Evolutionary conservation across 768 basidiomycete species (phyloP).

Genomic region (Lepiota subincarnata): DNA sequence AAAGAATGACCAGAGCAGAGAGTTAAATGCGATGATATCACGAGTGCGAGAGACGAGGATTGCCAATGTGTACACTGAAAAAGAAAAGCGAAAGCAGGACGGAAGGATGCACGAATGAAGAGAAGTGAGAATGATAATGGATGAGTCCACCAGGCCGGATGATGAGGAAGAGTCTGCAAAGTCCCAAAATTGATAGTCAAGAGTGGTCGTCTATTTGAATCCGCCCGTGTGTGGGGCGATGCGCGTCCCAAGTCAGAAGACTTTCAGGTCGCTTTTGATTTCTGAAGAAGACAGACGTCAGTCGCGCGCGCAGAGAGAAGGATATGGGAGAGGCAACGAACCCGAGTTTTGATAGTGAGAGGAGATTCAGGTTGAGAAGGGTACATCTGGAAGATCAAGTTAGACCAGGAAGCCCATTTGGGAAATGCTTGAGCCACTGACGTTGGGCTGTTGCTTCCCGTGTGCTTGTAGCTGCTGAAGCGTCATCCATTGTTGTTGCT

Average conservation of each 20-base stretch:
- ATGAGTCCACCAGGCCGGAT: neutral
- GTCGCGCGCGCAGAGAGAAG: too few relatives aligned
- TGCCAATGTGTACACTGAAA: slow-evolving; percentile 1
- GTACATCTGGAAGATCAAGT: neutral
- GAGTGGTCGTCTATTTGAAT: neutral
- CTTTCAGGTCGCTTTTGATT: slow-evolving; percentile 9
- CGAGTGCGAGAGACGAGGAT: neutral
- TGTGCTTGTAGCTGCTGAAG: neutral
- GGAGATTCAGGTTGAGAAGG: slow-evolving; percentile 4
- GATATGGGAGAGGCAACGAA: neutral
- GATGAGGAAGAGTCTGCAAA: slow-evolving; percentile 5
- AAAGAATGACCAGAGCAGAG: neutral
- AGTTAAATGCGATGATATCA: slow-evolving; percentile 1
- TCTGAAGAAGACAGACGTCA: neutral
- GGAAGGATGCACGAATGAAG: neutral
- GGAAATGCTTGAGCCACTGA: neutral
- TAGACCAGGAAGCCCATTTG: neutral
- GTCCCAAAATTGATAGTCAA: slow-evolving; percentile 5
- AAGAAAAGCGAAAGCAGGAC: neutral
- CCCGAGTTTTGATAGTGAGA: slow-evolving; percentile 10
- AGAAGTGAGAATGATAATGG: neutral
- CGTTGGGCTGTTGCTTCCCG: neutral
- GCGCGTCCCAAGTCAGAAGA: neutral
- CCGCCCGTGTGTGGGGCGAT: neutral
- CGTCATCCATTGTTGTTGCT: slow-evolving; percentile 5